phyloP scores from a whole-genome alignment of 202 grass and related monocot species.

The Elaeis oleifera region DNA sequence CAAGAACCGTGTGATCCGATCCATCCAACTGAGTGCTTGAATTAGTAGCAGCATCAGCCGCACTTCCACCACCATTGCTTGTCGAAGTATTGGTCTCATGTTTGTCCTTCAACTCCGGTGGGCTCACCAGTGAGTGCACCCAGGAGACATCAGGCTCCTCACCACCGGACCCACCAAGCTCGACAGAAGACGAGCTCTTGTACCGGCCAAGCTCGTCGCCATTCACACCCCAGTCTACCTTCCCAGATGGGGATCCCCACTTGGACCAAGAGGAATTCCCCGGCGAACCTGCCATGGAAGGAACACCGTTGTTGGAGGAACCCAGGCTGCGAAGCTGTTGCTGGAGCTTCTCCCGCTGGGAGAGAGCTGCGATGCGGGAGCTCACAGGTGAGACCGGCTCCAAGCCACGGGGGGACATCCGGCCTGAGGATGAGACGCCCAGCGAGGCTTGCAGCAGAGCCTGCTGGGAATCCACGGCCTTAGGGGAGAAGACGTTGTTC shows the following conservation, averaged over 20 bases:
- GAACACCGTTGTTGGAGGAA: background rate
- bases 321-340: slow-evolving; percentile 30
- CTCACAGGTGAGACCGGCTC: slow-evolving; percentile 22
- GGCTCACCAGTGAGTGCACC: slow-evolving; percentile 52
- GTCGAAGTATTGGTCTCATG: slow-evolving; percentile 25
- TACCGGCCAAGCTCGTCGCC: slow-evolving; percentile 17
- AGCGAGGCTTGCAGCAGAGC: background rate
- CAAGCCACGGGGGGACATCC: slow-evolving; percentile 34
- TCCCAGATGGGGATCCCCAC: slow-evolving; percentile 39
- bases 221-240: slow-evolving; percentile 66
- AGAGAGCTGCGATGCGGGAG: background rate
- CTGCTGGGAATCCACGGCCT: slow-evolving; percentile 21
- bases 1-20: slow-evolving; percentile 17
- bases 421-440: background rate
- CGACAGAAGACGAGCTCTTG: slow-evolving; percentile 1
- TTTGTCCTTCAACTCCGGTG: slow-evolving; percentile 27
- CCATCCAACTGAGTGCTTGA: no score
- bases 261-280: slow-evolving; percentile 46
- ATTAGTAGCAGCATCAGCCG: slow-evolving; percentile 11
- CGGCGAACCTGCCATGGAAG: slow-evolving; percentile 23
- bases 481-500: slow-evolving; percentile 6
- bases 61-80: slow-evolving; percentile 10
- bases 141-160: slow-evolving; percentile 61
- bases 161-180: slow-evolving; percentile 4
- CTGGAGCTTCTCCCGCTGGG: slow-evolving; percentile 30